Evolutionary conservation across 257 asterid species (phyloP).

Genomic region (Solanum neorickii): DNA sequence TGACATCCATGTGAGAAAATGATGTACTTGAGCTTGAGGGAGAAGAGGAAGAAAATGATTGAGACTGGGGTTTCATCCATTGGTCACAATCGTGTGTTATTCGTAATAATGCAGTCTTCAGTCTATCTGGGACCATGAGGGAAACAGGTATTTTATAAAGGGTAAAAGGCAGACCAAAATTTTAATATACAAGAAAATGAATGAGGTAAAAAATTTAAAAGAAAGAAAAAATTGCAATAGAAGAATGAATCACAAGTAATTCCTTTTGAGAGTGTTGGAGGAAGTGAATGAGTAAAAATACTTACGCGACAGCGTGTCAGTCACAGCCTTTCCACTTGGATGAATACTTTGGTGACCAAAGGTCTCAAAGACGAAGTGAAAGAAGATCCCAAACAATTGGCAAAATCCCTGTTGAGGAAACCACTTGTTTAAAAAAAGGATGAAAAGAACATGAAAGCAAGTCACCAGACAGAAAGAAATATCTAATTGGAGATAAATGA

Average conservation of each 20-base stretch:
- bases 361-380: constrained; percentile 71
- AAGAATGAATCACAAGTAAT: not conserved
- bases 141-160: constrained; percentile 8
- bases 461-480: not conserved
- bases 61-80: constrained; percentile 65
- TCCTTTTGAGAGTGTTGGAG: not conserved
- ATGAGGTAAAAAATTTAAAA: not conserved
- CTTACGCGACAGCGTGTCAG: constrained; percentile 64
- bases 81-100: constrained; percentile 84
- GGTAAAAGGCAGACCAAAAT: not conserved
- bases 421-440: not conserved
- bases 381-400: constrained; percentile 89
- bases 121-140: constrained; percentile 55
- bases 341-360: constrained; percentile 50
- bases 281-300: not conserved
- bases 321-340: constrained; percentile 50
- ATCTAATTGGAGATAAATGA: constrained; percentile 1
- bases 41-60: constrained; percentile 41
- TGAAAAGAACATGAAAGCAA: not conserved
- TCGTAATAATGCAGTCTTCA: constrained; percentile 76
- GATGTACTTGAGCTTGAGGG: constrained; percentile 47
- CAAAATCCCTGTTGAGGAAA: constrained; percentile 64
- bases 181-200: not conserved
- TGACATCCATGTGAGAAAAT: constrained; percentile 68
- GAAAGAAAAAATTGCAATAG: not conserved